Percentiles rank a stretch among this genome's conserved stretches.
phyloP scores from a whole-genome alignment of 2,329 filamentous ascomycete genomes.

The Sphaerostilbella broomeana region DNA sequence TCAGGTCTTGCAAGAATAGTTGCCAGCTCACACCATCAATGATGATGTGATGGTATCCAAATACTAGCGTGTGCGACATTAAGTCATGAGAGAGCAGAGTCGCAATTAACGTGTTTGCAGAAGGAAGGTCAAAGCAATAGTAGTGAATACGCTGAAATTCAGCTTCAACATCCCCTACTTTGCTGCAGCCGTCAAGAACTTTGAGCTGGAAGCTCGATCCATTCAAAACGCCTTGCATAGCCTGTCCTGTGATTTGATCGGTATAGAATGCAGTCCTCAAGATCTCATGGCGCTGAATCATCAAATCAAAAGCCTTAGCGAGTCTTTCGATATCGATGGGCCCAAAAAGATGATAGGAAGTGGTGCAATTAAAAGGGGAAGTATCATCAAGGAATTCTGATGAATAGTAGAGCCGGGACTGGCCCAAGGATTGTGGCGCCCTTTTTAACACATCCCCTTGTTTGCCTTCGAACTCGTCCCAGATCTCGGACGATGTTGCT shows the following conservation, averaged over 20 bases:
- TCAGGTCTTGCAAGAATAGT: conserved; percentile 38
- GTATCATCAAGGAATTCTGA: not conserved
- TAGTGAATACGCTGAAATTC: conserved; percentile 23
- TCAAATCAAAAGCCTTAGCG: not conserved
- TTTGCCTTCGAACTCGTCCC: no score
- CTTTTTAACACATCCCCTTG: not conserved
- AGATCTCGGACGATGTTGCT: no score
- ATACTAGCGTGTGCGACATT: conserved; percentile 33
- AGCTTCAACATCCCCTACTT: conserved; percentile 18
- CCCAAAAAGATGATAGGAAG: not conserved
- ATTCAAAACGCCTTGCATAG: conserved; percentile 21
- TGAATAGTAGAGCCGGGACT: conserved; percentile 4
- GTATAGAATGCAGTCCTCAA: conserved; percentile 18
- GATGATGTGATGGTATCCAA: conserved; percentile 44
- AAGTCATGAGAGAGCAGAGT: conserved; percentile 28
- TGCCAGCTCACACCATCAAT: conserved; percentile 43
- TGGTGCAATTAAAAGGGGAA: conserved; percentile 4
- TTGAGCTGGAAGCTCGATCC: conserved; percentile 25
- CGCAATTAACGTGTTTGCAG: conserved; percentile 28
- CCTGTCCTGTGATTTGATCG: conserved; percentile 13
- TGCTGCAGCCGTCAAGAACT: conserved; percentile 14
- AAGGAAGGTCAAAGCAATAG: conserved; percentile 32
- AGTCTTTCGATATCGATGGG: conserved; percentile 1
- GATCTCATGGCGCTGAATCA: conserved; percentile 17
- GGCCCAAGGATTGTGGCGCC: conserved; percentile 19